Base-by-base conservation (phyloP, 1,284 basidiomycete genomes). In the Ustilago tritici region DNA sequence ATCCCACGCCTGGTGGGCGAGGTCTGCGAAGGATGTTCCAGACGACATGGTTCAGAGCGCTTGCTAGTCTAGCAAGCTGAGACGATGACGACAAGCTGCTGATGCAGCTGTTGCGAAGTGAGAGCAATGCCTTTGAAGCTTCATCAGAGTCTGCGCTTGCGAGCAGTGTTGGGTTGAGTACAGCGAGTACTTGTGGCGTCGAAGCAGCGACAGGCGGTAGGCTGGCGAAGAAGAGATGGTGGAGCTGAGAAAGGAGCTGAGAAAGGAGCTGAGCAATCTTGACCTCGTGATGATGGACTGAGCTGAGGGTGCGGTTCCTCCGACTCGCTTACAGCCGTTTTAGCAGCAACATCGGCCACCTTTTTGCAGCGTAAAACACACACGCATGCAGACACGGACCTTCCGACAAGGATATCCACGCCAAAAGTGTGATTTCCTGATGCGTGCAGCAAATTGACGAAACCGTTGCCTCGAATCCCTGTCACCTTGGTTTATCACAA, bases 1-100 rank as follows among this genome's bases (percentile, higher is more conserved):
- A n/a, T 79, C 78, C 61, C 58, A 64, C n/a, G 70, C 78, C 64
- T 79, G 78, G 17, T 79, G 78, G 41, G 63, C 61, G 40, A 79
- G 62, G 43, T 79, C 78, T 12, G 78, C 78, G 9, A 77, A 70
- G 2, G 74, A 79, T 9, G 78, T 79, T n/a, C 78, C 78, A 4
- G 78, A 78, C 0, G 76, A 67, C 76, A 75, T 74, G 47, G 38
- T 38, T 28, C 34, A 10, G 12, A 12, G 3, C 4, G 49, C 28
- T 8, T 46, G n/a, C 19, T 19, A 19, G 31, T 11, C 14, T 38
- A 56, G 53, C 53, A 17, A 8, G 19, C 17, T 8, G 50, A 31
- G 10, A 31, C 32, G 31, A 32, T 34, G 50, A 52, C 31, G 14
- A 32, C 23, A 28, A 28, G 23, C 23, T 28, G 23, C 23, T 28